These are phyloP conservation scores for Candida smagusa DNA, from an alignment of 1,139 yeast species.

Conservation along the genomic window DNA sequence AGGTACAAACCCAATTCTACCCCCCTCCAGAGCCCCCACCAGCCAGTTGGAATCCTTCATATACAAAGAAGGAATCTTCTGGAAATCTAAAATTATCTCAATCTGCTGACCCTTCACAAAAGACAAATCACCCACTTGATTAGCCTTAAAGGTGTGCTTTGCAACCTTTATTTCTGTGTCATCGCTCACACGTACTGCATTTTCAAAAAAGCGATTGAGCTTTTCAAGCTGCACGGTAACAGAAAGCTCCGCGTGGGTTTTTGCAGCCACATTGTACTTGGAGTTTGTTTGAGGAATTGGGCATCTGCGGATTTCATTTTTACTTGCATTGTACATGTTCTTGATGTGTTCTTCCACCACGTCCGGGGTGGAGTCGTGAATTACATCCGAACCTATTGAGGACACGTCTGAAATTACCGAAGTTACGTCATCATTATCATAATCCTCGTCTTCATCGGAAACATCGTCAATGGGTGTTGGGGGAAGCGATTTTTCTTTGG, in stretches of 20 bases:
- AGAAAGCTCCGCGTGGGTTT: conserved; percentile 13
- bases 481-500: neutral
- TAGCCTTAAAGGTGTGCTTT: conserved; percentile 28
- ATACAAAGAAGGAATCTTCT: conserved; percentile 21
- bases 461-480: conserved; percentile 2
- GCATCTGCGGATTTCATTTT: conserved; percentile 31
- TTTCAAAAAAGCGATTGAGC: conserved; percentile 23
- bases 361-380: conserved; percentile 19
- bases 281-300: conserved; percentile 22
- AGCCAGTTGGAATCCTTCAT: conserved; percentile 30
- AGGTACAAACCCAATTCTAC: conserved; percentile 43
- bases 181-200: conserved; percentile 7
- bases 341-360: conserved; percentile 20
- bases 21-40: conserved; percentile 24
- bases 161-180: conserved; percentile 20
- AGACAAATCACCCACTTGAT: conserved; percentile 39
- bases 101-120: conserved; percentile 34
- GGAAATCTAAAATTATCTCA: conserved; percentile 34
- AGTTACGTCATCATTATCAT: conserved; percentile 14
- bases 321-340: conserved; percentile 33
- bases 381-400: conserved; percentile 22
- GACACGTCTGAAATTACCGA: conserved; percentile 14
- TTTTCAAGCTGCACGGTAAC: conserved; percentile 26
- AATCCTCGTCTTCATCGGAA: conserved; percentile 1
- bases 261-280: conserved; percentile 7